Evolutionary conservation across 306 rosid species (phyloP).

Genomic region (Hippophae gyantsensis): DNA sequence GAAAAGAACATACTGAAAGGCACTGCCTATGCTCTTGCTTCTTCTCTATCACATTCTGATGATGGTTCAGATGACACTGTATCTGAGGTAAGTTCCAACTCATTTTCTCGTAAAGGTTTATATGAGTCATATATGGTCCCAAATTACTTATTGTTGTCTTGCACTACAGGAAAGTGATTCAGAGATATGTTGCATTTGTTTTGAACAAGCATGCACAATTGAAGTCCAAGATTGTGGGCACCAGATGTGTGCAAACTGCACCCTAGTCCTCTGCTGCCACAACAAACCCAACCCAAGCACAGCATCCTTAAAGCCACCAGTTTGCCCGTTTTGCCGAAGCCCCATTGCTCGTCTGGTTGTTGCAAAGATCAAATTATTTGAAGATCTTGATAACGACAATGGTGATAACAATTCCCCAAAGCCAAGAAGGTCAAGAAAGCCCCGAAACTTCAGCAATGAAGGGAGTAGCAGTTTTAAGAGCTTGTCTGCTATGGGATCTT

Average conservation of each 20-base stretch:
- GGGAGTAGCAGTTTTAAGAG: conserved; percentile 86
- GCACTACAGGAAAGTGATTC: conserved; percentile 58
- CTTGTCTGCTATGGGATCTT: conserved; percentile 46
- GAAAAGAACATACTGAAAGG: conserved; percentile 77
- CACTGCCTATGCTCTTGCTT: conserved; percentile 30
- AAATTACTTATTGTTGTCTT: too few species aligned
- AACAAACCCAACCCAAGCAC: conserved; percentile 76
- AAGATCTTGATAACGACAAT: conserved; percentile 40
- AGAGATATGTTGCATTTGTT: conserved; percentile 88
- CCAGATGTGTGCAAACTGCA: conserved; percentile 96
- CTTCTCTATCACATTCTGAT: conserved; percentile 65
- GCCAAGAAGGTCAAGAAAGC: conserved; percentile 48
- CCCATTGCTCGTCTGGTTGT: conserved; percentile 48
- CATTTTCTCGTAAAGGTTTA: neutral
- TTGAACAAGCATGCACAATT: conserved; percentile 81
- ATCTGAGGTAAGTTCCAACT: conserved; percentile 56
- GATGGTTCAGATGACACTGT: conserved; percentile 36
- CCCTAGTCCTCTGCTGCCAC: conserved; percentile 87
- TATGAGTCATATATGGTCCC: neutral
- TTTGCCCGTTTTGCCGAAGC: conserved; percentile 94
- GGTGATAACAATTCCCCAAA: conserved; percentile 45
- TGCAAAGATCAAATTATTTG: conserved; percentile 34
- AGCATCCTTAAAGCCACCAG: conserved; percentile 53
- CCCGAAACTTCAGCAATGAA: conserved; percentile 45
- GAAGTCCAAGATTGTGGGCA: conserved; percentile 86